These are phyloP conservation scores for Malassezia japonica DNA, from an alignment of 1,284 basidiomycete species.

Conservation along the genomic window DNA sequence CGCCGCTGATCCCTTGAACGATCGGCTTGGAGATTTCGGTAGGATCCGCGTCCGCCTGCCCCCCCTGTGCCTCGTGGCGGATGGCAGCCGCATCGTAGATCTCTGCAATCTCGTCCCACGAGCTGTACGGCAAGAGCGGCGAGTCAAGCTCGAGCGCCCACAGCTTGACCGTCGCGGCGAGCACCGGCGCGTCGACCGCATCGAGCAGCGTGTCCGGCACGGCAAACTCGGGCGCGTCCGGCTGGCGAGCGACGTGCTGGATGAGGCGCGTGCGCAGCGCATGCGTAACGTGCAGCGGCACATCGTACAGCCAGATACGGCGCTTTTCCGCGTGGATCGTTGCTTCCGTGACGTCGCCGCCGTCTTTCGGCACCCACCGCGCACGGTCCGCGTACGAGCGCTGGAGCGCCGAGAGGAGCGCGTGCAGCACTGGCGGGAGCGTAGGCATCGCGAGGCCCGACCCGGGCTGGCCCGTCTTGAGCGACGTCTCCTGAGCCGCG, in stretches of 20 bases:
- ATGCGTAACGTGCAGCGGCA: slow-evolving; percentile 64
- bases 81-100: slow-evolving; percentile 35
- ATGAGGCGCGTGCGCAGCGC: slow-evolving; percentile 73
- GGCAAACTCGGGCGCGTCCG: slow-evolving; percentile 12
- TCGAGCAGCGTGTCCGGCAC: slow-evolving; percentile 13
- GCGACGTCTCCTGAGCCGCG: slow-evolving; percentile 16
- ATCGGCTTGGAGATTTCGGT: slow-evolving; percentile 64
- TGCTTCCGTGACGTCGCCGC: slow-evolving; percentile 1
- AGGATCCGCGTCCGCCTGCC: slow-evolving; percentile 3
- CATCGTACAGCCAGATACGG: slow-evolving; percentile 77
- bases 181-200: slow-evolving; percentile 57
- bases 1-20: slow-evolving; percentile 64
- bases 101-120: slow-evolving; percentile 39
- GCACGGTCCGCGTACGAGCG: slow-evolving; percentile 58
- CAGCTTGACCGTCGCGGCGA: slow-evolving; percentile 72
- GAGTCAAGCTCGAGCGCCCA: slow-evolving; percentile 52
- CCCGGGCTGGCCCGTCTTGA: background rate
- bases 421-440: slow-evolving; percentile 65
- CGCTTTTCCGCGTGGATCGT: slow-evolving; percentile 59
- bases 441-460: slow-evolving; percentile 21
- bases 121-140: slow-evolving; percentile 27
- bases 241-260: slow-evolving; percentile 22
- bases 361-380: slow-evolving; percentile 23
- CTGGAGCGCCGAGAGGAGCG: slow-evolving; percentile 59
- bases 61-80: background rate